These are phyloP conservation scores for Fusarium citri DNA, from an alignment of 2,329 filamentous ascomycete species.

Conservation along the genomic window DNA sequence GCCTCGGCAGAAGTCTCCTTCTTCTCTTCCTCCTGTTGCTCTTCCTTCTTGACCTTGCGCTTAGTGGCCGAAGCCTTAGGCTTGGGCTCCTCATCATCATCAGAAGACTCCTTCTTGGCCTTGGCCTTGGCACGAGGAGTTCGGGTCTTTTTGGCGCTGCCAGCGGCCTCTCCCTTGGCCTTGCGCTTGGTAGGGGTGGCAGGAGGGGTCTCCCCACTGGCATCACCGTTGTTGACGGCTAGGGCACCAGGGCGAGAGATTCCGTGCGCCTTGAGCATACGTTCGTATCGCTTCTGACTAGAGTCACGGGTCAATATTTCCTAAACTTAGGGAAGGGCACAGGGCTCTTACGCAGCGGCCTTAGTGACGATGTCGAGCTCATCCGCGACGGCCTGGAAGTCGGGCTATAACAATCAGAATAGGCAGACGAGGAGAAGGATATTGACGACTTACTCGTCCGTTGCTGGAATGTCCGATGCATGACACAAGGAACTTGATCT, in stretches of 20 bases:
- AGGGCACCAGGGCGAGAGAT: constrained; percentile 51
- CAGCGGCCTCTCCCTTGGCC: constrained; percentile 34
- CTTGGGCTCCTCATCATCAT: constrained; percentile 38
- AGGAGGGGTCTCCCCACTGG: constrained; percentile 11
- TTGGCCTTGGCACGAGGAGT: constrained; percentile 37
- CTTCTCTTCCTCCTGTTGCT: constrained; percentile 41
- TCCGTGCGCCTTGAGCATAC: constrained; percentile 70
- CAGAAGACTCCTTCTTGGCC: constrained; percentile 44
- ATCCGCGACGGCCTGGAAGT: constrained; percentile 72
- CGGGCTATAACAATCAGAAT: constrained; percentile 60
- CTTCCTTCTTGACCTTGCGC: constrained; percentile 40
- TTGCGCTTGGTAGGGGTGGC: constrained; percentile 49
- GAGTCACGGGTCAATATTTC: not conserved
- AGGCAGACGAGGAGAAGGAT: not conserved
- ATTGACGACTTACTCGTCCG: constrained; percentile 63
- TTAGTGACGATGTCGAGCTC: constrained; percentile 73
- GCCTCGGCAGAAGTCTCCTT: constrained; percentile 10
- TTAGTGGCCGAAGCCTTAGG: constrained; percentile 6
- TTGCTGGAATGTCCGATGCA: constrained; percentile 72
- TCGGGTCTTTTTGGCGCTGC: constrained; percentile 45
- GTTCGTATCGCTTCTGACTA: constrained; percentile 76
- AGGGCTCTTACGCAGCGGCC: constrained; percentile 72
- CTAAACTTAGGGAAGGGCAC: not conserved
- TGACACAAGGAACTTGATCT: constrained; percentile 73
- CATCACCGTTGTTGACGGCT: constrained; percentile 2